Conservation (phyloP, 169 alveolate genomes). For the Perkinsus olseni region DNA sequence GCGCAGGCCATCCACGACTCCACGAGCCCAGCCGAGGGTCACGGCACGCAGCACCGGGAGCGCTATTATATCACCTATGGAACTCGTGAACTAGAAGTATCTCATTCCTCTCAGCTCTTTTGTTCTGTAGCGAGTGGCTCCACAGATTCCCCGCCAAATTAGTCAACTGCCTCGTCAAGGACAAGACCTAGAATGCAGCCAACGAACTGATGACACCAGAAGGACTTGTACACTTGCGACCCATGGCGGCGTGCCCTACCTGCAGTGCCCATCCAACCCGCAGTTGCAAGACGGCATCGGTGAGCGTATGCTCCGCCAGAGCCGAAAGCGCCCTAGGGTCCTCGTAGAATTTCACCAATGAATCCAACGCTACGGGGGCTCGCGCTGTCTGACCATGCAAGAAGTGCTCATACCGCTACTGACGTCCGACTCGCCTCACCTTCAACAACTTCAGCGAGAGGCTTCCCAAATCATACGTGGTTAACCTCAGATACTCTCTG, state of each 20-base stretch:
- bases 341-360: background rate
- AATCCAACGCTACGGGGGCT: background rate
- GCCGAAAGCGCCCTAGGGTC: background rate
- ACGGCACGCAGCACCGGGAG: constrained; percentile 63
- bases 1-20: no score
- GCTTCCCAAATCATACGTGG: constrained; percentile 33
- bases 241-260: background rate
- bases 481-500: constrained; percentile 35
- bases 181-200: constrained; percentile 61
- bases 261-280: background rate
- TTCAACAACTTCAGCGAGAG: constrained; percentile 1
- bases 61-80: constrained; percentile 19
- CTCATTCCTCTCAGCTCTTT: constrained; percentile 88
- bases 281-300: background rate
- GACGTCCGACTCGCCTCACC: background rate
- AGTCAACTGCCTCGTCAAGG: constrained; percentile 90
- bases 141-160: constrained; percentile 92
- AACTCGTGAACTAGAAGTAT: constrained; percentile 89
- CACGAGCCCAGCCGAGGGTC: no score
- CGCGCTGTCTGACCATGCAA: background rate
- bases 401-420: background rate
- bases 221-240: constrained; percentile 10
- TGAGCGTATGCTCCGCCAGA: background rate
- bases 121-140: constrained; percentile 60
- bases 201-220: background rate